Base-by-base conservation (phyloP, 2,329 filamentous ascomycete species). In the Fusarium sp. region DNA sequence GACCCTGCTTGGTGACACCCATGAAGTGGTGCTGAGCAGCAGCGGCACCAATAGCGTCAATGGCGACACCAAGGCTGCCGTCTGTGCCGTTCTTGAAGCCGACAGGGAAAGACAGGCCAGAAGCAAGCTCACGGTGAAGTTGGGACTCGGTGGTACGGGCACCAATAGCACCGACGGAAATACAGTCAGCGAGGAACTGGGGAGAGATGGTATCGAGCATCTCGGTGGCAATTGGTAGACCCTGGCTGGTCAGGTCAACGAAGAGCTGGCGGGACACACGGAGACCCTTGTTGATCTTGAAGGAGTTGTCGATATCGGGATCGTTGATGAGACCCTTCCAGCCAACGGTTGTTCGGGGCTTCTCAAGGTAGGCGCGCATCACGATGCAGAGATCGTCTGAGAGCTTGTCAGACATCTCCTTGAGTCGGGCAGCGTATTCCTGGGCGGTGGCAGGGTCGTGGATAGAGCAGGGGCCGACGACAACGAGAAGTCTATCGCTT, bases 311-410 rank as follows among this genome's bases (percentile, higher is more conserved):
- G 78, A 99, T 97, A 75, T 98, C 94, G 4, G 96, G 96, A 80
- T 99, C 96, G 82, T 99, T 99, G 86, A 99, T 97, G 79, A 99
- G 86, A 51, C 96, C 96, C 83, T 99, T 99, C 96, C 96, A 99
- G 77, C 96, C 96, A 48, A 99, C 94, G 1, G 96, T 99, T 48
- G 96, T 99, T 64, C 96, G 91, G 40, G 96, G 96, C 86, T 99
- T 99, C 86, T 99, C 96, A 50, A 99, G 91, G 87, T 99, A 99
- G 77, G 94, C 94, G 74, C 96, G 93, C 96, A 99, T 99, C 76
- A 99, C 90, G 78, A 99, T 92, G 79, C 90, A 90, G 45, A 99
- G 86, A 77, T 98, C 94, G 73, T 89, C 85, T 64, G 89, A 88
- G 65, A 97, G 89, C 84, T 91, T 93, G 68, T 91, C 88, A 62